These are phyloP conservation scores for Brassica rapa DNA, from an alignment of 345 rosid species.

Conservation along the genomic window DNA sequence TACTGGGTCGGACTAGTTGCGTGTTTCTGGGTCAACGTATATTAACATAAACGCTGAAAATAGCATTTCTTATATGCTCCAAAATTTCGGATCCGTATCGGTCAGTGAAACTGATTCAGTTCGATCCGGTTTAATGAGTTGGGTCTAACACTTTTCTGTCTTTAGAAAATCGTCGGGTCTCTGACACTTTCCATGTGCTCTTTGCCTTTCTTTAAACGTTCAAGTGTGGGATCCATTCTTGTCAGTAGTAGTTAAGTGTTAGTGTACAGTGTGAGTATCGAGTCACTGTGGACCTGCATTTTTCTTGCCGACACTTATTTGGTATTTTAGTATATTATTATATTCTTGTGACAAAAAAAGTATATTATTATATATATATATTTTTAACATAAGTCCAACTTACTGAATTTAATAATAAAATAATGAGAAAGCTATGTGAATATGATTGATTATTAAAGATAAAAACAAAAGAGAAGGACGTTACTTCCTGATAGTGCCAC, in stretches of 20 bases:
- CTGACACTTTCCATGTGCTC: conserved; percentile 43
- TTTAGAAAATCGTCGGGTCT: conserved; percentile 39
- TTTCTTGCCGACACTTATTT: conserved; percentile 60
- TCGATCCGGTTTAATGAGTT: not conserved
- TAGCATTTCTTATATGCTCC: conserved; percentile 13
- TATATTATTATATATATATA: not conserved
- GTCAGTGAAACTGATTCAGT: conserved; percentile 14
- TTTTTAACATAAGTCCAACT: conserved; percentile 24
- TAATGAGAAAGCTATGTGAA: conserved; percentile 21
- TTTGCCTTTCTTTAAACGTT: conserved; percentile 34
- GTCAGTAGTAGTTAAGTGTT: conserved; percentile 27
- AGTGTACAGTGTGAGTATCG: conserved; percentile 24
- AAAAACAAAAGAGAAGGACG: conserved; percentile 35
- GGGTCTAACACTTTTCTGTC: conserved; percentile 22
- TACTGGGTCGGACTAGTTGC: conserved; percentile 34
- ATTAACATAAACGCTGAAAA: not conserved
- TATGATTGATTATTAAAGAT: conserved; percentile 29
- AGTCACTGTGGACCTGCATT: conserved; percentile 32
- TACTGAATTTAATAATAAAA: conserved; percentile 19
- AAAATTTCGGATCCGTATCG: conserved; percentile 33
- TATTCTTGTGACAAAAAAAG: not conserved
- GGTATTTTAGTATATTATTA: conserved; percentile 1
- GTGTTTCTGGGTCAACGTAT: conserved; percentile 30
- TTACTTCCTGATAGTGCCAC: conserved; percentile 24
- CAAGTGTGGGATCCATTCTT: conserved; percentile 33